Conservation (phyloP, 148 eudicot genomes). For the Rhododendron molle region DNA sequence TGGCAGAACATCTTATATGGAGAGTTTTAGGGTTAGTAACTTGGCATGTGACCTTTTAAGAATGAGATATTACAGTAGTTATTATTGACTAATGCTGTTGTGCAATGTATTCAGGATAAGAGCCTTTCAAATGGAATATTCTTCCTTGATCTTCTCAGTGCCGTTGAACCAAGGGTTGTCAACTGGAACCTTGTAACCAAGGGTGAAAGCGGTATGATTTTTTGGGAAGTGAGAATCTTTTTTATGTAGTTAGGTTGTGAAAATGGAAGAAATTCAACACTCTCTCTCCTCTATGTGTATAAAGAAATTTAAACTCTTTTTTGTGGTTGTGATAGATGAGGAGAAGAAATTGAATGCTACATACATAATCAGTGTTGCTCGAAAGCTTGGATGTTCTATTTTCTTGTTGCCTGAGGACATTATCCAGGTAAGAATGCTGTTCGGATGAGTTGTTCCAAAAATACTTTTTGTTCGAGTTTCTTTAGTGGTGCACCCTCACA, state of each 20-base stretch:
- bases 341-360: conserved; percentile 95
- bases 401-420: conserved; percentile 97
- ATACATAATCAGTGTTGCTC: conserved; percentile 91
- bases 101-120: conserved; percentile 46
- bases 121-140: conserved; percentile 71
- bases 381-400: conserved; percentile 93
- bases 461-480: not conserved
- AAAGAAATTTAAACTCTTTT: not conserved
- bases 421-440: conserved; percentile 59
- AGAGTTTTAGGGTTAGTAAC: conserved; percentile 66
- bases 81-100: not conserved
- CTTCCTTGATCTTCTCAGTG: conserved; percentile 85
- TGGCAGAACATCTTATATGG: conserved; percentile 62
- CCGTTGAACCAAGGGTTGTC: conserved; percentile 89
- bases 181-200: conserved; percentile 83
- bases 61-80: not conserved
- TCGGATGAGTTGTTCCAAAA: not conserved
- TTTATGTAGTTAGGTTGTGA: not conserved
- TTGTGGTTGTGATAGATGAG: conserved; percentile 44
- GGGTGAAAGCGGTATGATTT: conserved; percentile 67
- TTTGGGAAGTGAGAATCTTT: not conserved
- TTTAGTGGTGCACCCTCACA: not conserved
- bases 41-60: not conserved
- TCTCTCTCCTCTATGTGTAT: not conserved
- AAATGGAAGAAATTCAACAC: not conserved